Conservation (phyloP, 2,329 filamentous ascomycete genomes). For the Helotiales sp. region DNA sequence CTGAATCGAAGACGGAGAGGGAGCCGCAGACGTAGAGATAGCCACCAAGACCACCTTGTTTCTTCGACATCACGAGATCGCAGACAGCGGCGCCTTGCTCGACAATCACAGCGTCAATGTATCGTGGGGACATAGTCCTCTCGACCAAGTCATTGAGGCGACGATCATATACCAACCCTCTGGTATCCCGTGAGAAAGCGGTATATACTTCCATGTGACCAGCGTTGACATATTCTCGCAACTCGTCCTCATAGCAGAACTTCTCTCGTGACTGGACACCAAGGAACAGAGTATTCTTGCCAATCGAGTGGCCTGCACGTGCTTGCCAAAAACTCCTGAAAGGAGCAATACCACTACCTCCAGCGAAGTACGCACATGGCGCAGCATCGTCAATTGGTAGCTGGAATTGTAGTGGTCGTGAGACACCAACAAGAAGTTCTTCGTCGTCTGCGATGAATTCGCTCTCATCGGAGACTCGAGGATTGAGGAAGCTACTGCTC, state of each 20-base stretch:
- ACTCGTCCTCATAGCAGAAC: conserved; percentile 50
- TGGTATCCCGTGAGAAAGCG: conserved; percentile 51
- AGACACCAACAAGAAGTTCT: conserved; percentile 52
- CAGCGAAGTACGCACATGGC: conserved; percentile 53
- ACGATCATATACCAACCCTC: conserved; percentile 48
- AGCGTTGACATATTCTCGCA: conserved; percentile 45
- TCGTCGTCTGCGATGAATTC: conserved; percentile 44
- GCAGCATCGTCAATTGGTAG: conserved; percentile 50
- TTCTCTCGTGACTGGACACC: conserved; percentile 54
- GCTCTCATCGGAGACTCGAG: conserved; percentile 40
- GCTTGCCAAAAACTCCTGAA: conserved; percentile 56
- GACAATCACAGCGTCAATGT: conserved; percentile 52
- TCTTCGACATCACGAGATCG: conserved; percentile 57
- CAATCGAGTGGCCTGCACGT: conserved; percentile 42
- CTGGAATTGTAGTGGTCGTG: conserved; percentile 51
- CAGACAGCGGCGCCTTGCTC: conserved; percentile 52
- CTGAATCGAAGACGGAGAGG: conserved; percentile 51
- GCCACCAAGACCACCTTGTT: conserved; percentile 50
- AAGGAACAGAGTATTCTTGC: conserved; percentile 50
- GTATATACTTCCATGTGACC: conserved; percentile 53
- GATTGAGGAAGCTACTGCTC: conserved; percentile 55
- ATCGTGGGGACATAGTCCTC: conserved; percentile 48
- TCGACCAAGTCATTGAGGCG: conserved; percentile 46
- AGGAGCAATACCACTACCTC: conserved; percentile 53
- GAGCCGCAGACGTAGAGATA: conserved; percentile 52